Conservation (phyloP, 768 basidiomycete species). For the Amanita subjunquillea region DNA sequence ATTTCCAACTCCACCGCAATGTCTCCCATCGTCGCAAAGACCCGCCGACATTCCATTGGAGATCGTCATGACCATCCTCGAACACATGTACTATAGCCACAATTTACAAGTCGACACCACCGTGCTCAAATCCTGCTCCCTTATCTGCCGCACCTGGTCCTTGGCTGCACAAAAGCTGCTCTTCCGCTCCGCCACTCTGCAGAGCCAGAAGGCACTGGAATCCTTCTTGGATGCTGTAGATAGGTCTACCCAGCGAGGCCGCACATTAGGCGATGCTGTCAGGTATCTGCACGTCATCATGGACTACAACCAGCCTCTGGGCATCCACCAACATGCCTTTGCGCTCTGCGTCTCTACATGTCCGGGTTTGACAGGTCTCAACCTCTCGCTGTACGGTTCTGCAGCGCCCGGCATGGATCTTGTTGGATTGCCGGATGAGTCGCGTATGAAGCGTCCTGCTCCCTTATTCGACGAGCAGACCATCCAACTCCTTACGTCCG, state of each 20-base stretch:
- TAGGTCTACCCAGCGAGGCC: slow-evolving; percentile 33
- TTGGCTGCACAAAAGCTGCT: slow-evolving; percentile 52
- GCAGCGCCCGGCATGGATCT: slow-evolving; percentile 40
- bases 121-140: slow-evolving; percentile 42
- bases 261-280: slow-evolving; percentile 43
- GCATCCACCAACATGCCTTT: slow-evolving; percentile 45
- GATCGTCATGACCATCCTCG: slow-evolving; percentile 52
- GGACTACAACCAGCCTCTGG: slow-evolving; percentile 58
- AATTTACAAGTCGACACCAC: slow-evolving; percentile 22
- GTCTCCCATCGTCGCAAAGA: slow-evolving; percentile 12
- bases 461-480: slow-evolving; percentile 46
- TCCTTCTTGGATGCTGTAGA: slow-evolving; percentile 45
- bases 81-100: slow-evolving; percentile 36
- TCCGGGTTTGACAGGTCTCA: slow-evolving; percentile 46
- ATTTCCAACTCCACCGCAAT: slow-evolving; percentile 19
- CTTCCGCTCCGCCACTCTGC: slow-evolving; percentile 46
- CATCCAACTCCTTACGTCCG: slow-evolving; percentile 39
- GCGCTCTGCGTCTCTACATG: slow-evolving; percentile 48
- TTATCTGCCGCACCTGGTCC: slow-evolving; percentile 64
- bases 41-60: slow-evolving; percentile 43
- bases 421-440: slow-evolving; percentile 33
- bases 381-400: slow-evolving; percentile 49
- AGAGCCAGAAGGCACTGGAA: slow-evolving; percentile 40
- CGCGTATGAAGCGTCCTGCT: slow-evolving; percentile 38
- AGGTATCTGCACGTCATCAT: slow-evolving; percentile 43